These are phyloP conservation scores for Aspergillus versicolor DNA, from an alignment of 2,329 filamentous ascomycete species.

Conservation along the genomic window DNA sequence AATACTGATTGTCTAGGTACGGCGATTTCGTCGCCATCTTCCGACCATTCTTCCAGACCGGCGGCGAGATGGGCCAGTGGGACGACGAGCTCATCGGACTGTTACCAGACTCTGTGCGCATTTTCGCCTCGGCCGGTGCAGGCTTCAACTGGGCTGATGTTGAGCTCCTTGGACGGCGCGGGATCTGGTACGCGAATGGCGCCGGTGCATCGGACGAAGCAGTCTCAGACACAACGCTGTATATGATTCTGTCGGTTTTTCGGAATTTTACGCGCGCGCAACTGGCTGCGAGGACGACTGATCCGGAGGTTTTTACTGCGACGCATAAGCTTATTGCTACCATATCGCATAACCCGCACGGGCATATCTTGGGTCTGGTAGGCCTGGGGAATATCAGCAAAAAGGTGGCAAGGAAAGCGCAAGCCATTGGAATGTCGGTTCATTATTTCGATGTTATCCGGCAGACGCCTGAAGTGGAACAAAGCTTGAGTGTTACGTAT, in stretches of 20 bases:
- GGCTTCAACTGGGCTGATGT: slow-evolving; percentile 68
- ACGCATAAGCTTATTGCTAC: slow-evolving; percentile 47
- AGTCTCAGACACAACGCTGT: slow-evolving; percentile 45
- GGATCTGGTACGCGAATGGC: slow-evolving; percentile 48
- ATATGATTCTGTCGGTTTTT: slow-evolving; percentile 49
- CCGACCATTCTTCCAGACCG: slow-evolving; percentile 63
- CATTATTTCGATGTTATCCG: slow-evolving; percentile 52
- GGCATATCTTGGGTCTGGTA: slow-evolving; percentile 52
- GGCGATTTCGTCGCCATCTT: slow-evolving; percentile 44
- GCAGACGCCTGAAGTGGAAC: slow-evolving; percentile 33
- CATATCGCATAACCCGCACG: slow-evolving; percentile 51
- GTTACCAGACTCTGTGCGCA: slow-evolving; percentile 56
- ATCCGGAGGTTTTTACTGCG: slow-evolving; percentile 40
- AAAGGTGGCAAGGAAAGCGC: slow-evolving; percentile 48
- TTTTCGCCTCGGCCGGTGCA: slow-evolving; percentile 66
- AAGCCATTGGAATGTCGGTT: slow-evolving; percentile 53
- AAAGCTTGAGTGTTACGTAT: slow-evolving; percentile 27
- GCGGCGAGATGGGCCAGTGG: slow-evolving; percentile 67
- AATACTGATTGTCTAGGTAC: slow-evolving; percentile 22
- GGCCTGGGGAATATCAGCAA: slow-evolving; percentile 52
- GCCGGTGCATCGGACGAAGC: slow-evolving; percentile 46
- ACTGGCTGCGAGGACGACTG: slow-evolving; percentile 46
- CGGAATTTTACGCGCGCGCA: slow-evolving; percentile 52
- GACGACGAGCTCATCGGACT: slow-evolving; percentile 58
- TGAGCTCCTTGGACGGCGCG: slow-evolving; percentile 41